These are phyloP conservation scores for Lasiodiplodia gonubiensis DNA, from an alignment of 2,329 filamentous ascomycete species.

Conservation along the genomic window DNA sequence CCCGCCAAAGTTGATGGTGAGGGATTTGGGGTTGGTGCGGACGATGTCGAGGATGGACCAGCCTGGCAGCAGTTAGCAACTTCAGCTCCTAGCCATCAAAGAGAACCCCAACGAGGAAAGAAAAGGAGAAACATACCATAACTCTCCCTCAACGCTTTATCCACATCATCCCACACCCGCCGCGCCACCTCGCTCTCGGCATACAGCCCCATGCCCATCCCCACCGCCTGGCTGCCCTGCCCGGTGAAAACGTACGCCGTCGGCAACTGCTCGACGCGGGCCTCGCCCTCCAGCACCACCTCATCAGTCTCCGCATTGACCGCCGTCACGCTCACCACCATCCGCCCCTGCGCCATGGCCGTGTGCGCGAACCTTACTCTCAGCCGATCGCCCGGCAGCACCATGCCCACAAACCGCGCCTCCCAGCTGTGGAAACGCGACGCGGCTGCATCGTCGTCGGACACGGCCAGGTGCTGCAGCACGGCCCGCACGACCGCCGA, in stretches of 20 bases:
- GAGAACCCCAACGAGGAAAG: too few species aligned
- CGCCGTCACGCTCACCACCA: constrained; percentile 43
- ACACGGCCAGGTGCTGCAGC: constrained; percentile 31
- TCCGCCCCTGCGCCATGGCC: constrained; percentile 43
- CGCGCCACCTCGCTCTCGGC: constrained; percentile 39
- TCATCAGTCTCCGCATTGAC: constrained; percentile 38
- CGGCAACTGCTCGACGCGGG: constrained; percentile 39
- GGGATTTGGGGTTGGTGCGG: constrained; percentile 44
- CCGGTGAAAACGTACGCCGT: constrained; percentile 51
- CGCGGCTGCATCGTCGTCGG: constrained; percentile 26
- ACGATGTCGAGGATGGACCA: constrained; percentile 47
- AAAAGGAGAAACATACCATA: constrained; percentile 40
- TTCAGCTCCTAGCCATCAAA: neutral
- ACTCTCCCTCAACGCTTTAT: constrained; percentile 42
- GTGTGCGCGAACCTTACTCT: constrained; percentile 41
- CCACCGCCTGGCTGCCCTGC: constrained; percentile 48
- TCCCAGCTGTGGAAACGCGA: constrained; percentile 34
- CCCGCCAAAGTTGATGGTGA: constrained; percentile 49
- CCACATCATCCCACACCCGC: constrained; percentile 61
- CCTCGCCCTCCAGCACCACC: constrained; percentile 41
- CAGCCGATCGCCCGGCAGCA: constrained; percentile 43
- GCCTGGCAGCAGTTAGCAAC: too few species aligned
- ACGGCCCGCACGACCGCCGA: constrained; percentile 40
- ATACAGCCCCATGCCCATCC: constrained; percentile 55
- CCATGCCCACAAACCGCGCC: constrained; percentile 45